These are phyloP conservation scores for Crotalaria pallida DNA, from an alignment of 306 rosid species.

Conservation along the genomic window DNA sequence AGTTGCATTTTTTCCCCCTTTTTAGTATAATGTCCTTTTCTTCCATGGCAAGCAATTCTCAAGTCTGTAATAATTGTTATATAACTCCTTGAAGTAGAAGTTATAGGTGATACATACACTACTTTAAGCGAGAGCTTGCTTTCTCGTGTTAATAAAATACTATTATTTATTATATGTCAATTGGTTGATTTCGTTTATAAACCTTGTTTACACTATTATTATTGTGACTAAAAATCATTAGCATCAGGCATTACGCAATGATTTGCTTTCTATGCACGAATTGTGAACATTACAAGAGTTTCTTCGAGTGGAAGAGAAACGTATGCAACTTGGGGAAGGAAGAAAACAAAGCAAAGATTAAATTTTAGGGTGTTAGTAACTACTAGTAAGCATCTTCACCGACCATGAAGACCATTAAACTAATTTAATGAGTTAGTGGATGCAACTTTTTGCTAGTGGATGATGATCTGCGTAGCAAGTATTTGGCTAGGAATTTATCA, in stretches of 20 bases:
- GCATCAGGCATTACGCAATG: background rate
- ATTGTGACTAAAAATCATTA: background rate
- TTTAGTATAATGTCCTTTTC: background rate
- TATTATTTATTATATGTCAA: background rate
- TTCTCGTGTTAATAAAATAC: background rate
- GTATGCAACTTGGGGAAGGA: too few relatives aligned
- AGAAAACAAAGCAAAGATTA: too few relatives aligned
- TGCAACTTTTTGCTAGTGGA: background rate
- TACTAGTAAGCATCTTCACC: background rate
- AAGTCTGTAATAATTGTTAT: background rate
- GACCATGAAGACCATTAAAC: background rate
- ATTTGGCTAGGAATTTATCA: too few relatives aligned
- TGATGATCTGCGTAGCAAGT: background rate
- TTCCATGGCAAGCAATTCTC: background rate
- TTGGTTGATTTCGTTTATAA: background rate
- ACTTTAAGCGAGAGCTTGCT: background rate
- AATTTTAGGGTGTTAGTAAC: too few relatives aligned
- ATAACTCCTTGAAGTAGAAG: background rate
- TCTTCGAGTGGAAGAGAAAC: background rate
- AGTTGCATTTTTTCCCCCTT: background rate
- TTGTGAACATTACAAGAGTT: background rate
- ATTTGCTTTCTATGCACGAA: background rate
- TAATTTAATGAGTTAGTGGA: background rate
- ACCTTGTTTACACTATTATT: background rate
- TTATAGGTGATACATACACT: background rate